Evolutionary conservation across 2,329 filamentous ascomycete species (phyloP).

Genomic region (Sordariomycetes sp.): DNA sequence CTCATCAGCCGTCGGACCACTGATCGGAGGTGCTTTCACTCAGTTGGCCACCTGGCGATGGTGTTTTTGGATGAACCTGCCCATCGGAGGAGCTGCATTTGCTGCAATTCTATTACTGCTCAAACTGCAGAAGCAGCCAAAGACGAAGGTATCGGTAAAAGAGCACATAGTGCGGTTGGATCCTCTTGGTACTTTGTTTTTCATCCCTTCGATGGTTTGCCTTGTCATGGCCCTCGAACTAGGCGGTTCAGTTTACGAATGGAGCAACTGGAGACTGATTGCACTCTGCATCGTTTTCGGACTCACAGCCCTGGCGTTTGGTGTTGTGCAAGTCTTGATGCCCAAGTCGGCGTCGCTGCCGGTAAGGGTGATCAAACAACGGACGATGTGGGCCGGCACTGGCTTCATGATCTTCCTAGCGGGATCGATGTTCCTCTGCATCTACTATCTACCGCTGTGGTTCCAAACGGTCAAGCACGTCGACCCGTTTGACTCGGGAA

Average conservation of each 20-base stretch:
- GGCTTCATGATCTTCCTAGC: slow-evolving; percentile 15
- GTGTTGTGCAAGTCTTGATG: slow-evolving; percentile 22
- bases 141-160: slow-evolving; percentile 13
- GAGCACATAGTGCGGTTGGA: slow-evolving; percentile 2
- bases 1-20: slow-evolving; percentile 36
- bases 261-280: slow-evolving; percentile 32
- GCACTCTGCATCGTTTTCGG: slow-evolving; percentile 29
- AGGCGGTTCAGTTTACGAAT: slow-evolving; percentile 31
- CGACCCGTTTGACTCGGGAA: slow-evolving; percentile 17
- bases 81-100: slow-evolving; percentile 4
- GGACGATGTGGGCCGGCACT: slow-evolving; percentile 26
- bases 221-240: slow-evolving; percentile 38
- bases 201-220: slow-evolving; percentile 29
- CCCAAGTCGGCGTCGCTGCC: slow-evolving; percentile 29
- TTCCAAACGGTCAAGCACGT: slow-evolving; percentile 35
- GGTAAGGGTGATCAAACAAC: slow-evolving; percentile 28
- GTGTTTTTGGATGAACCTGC: slow-evolving; percentile 16
- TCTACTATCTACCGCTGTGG: slow-evolving; percentile 41
- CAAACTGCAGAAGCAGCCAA: not conserved
- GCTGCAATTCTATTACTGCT: slow-evolving; percentile 2
- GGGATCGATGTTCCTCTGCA: slow-evolving; percentile 14
- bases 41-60: slow-evolving; percentile 3
- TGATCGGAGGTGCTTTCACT: slow-evolving; percentile 39
- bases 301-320: slow-evolving; percentile 30
- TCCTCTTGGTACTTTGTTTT: not conserved